Conservation (phyloP, 208 protist genomes). For the Acanthamoeba rhysodes region DNA sequence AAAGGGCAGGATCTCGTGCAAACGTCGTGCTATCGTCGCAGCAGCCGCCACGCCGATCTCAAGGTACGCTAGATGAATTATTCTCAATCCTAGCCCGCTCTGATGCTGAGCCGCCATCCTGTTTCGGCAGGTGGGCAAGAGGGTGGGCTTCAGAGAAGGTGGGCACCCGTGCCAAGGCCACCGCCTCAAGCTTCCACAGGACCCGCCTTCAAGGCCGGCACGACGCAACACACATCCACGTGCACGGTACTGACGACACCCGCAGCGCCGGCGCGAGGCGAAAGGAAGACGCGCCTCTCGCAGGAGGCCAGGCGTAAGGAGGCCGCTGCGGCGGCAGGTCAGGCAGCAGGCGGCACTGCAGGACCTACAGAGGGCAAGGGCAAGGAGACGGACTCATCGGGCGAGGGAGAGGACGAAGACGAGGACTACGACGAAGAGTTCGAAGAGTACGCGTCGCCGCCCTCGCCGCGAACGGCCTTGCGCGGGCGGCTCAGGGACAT, state of each 20-base stretch:
- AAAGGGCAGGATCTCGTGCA: neutral
- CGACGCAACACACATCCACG: neutral
- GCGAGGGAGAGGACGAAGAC: neutral
- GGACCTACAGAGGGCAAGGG: neutral
- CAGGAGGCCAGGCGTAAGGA: neutral
- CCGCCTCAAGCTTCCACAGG: neutral
- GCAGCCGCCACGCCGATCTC: neutral
- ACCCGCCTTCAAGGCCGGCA: neutral
- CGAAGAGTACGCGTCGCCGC: constrained; percentile 22
- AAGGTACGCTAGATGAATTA: neutral
- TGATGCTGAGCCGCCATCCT: neutral
- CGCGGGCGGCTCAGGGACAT: constrained; percentile 17
- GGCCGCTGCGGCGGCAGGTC: neutral
- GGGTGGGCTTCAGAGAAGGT: neutral
- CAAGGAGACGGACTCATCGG: constrained; percentile 22
- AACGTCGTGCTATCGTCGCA: neutral
- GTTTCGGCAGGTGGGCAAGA: neutral
- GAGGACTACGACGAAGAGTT: constrained; percentile 13
- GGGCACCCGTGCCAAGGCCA: neutral
- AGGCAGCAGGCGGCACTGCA: neutral
- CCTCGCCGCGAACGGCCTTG: neutral
- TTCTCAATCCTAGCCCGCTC: neutral
- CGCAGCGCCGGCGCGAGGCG: neutral
- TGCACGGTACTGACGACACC: neutral
- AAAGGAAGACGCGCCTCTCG: neutral